Evolutionary conservation across 192 early-diverging fungal species (phyloP).

Genomic region (Coemansia sp.): DNA sequence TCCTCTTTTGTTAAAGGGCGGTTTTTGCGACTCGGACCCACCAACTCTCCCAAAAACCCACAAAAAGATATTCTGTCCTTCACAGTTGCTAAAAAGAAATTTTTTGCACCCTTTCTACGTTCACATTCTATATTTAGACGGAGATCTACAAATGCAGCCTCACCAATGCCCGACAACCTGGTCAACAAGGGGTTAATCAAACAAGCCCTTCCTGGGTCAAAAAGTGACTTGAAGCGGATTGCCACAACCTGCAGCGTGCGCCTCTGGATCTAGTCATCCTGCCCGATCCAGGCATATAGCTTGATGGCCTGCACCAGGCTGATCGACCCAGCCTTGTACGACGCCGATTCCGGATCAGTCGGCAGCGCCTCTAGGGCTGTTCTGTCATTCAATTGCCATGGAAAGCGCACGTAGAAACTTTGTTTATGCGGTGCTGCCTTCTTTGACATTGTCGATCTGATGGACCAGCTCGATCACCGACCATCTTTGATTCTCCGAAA

Average conservation of each 20-base stretch:
- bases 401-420: constrained; percentile 22
- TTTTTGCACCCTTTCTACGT: no score
- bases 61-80: no score
- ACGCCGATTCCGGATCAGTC: constrained; percentile 32
- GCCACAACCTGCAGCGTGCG: constrained; percentile 29
- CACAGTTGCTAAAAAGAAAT: no score
- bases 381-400: constrained; percentile 33
- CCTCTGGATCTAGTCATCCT: constrained; percentile 31
- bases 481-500: constrained; percentile 18
- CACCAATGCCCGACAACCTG: neutral
- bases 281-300: constrained; percentile 38
- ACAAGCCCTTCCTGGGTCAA: constrained; percentile 15
- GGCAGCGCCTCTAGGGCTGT: constrained; percentile 39
- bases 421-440: constrained; percentile 22
- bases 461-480: constrained; percentile 10
- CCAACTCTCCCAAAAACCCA: no score
- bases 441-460: constrained; percentile 15
- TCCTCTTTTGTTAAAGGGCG: no score
- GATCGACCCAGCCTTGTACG: constrained; percentile 38
- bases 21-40: no score
- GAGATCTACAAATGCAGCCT: no score
- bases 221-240: constrained; percentile 19
- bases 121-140: no score
- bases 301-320: constrained; percentile 46
- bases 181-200: neutral